phyloP scores from a whole-genome alignment of 2,329 filamentous ascomycete genomes.

The Dryadomyces sulphureus region DNA sequence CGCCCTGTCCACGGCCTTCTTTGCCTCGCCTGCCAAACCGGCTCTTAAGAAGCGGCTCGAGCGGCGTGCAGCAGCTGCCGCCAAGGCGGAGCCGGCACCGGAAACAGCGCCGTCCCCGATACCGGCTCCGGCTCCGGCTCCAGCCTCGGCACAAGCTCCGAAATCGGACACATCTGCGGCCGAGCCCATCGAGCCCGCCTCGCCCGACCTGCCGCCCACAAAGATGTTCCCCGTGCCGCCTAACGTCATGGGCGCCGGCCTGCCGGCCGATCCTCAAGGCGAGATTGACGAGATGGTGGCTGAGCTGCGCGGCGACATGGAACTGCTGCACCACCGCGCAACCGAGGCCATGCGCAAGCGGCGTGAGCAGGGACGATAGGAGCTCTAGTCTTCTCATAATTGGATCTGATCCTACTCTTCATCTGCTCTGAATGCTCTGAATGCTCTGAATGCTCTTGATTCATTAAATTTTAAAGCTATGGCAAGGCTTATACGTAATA shows the following conservation, averaged over 20 bases:
- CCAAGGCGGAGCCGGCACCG: neutral
- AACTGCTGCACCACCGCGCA: constrained; percentile 27
- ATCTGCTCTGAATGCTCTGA: no score
- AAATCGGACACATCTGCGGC: no score
- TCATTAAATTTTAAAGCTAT: no score
- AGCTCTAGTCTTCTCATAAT: no score
- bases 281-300: constrained; percentile 67
- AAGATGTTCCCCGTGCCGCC: constrained; percentile 4
- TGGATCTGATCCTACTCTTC: no score
- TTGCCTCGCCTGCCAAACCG: constrained; percentile 62
- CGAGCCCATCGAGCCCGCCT: neutral
- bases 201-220: constrained; percentile 7
- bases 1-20: constrained; percentile 52
- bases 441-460: no score
- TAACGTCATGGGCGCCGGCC: constrained; percentile 28
- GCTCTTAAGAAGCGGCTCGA: constrained; percentile 43
- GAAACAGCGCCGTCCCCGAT: no score
- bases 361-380: neutral
- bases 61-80: constrained; percentile 31
- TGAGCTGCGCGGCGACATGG: constrained; percentile 61
- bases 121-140: no score
- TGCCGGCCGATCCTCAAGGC: constrained; percentile 59
- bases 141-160: no score
- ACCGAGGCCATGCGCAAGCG: neutral
- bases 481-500: no score